Evolutionary conservation across 2,329 filamentous ascomycete genomes (phyloP).

Genomic region (Pseudocercospora cruenta): DNA sequence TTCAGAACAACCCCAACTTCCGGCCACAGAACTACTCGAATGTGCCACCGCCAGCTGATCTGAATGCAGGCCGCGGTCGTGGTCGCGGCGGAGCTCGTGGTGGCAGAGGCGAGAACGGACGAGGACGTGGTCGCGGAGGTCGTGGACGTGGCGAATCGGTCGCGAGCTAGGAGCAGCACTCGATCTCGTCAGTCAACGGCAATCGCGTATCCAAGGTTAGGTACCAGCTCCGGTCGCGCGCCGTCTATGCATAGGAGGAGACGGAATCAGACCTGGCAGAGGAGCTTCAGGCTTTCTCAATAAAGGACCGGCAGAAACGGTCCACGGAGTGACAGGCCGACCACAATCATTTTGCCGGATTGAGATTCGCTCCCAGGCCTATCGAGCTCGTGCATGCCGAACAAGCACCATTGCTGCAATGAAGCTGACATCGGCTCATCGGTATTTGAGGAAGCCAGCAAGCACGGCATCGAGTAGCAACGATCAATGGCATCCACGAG

Average conservation of each 20-base stretch:
- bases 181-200: not conserved
- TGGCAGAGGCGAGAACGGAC: conserved; percentile 20
- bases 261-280: not conserved
- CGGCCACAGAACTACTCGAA: conserved; percentile 57
- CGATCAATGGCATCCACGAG: not conserved
- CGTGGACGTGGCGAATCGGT: conserved; percentile 2
- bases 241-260: not conserved
- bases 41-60: conserved; percentile 61
- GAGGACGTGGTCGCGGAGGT: not conserved
- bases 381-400: not conserved
- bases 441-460: not conserved
- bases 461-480: not conserved
- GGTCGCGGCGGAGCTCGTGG: conserved; percentile 28
- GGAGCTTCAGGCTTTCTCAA: not conserved
- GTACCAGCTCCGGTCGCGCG: not conserved
- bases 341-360: not conserved
- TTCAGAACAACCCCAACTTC: conserved; percentile 61
- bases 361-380: not conserved
- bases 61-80: conserved; percentile 49
- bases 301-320: not conserved
- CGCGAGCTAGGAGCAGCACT: conserved; percentile 3
- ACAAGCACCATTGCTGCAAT: not conserved
- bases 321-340: not conserved
- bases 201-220: not conserved
- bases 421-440: not conserved